Conservation (phyloP, 352 stramenopile genomes). For the Paralagenidium karlingii region DNA sequence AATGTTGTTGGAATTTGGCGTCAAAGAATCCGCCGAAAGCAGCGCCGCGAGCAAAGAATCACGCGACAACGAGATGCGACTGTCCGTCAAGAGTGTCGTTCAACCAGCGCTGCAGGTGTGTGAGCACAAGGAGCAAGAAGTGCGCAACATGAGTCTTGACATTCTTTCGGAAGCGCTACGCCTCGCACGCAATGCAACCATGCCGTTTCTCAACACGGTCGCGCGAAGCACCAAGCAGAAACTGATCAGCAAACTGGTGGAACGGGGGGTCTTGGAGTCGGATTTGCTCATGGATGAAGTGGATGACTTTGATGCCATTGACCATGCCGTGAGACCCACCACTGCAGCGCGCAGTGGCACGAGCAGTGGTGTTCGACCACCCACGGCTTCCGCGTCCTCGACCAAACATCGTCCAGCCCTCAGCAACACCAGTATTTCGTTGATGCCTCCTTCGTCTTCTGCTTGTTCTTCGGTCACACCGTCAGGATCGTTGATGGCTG, state of each 20-base stretch:
- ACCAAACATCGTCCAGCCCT: constrained; percentile 67
- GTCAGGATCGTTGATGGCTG: neutral
- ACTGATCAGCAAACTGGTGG: constrained; percentile 69
- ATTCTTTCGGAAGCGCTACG: constrained; percentile 60
- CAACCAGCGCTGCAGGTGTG: constrained; percentile 51
- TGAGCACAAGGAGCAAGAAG: constrained; percentile 61
- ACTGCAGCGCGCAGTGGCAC: too few species aligned
- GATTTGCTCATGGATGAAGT: constrained; percentile 80
- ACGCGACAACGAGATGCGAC: too few species aligned
- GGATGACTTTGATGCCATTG: constrained; percentile 70
- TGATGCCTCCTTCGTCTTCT: neutral
- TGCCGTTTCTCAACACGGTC: constrained; percentile 57
- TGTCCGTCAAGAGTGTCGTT: constrained; percentile 55
- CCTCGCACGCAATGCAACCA: constrained; percentile 33
- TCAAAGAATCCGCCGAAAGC: constrained; percentile 30
- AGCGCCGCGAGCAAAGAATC: too few species aligned
- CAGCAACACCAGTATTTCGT: constrained; percentile 39
- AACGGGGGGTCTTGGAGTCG: constrained; percentile 48
- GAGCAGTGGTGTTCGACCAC: constrained; percentile 27
- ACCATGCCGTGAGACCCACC: neutral
- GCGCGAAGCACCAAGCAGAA: constrained; percentile 56
- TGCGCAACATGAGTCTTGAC: constrained; percentile 44
- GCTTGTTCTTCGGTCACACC: neutral
- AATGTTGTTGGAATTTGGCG: constrained; percentile 60
- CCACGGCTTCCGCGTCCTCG: constrained; percentile 55